Conservation (phyloP, 1,284 basidiomycete genomes). For the Moesziomyces antarcticus region DNA sequence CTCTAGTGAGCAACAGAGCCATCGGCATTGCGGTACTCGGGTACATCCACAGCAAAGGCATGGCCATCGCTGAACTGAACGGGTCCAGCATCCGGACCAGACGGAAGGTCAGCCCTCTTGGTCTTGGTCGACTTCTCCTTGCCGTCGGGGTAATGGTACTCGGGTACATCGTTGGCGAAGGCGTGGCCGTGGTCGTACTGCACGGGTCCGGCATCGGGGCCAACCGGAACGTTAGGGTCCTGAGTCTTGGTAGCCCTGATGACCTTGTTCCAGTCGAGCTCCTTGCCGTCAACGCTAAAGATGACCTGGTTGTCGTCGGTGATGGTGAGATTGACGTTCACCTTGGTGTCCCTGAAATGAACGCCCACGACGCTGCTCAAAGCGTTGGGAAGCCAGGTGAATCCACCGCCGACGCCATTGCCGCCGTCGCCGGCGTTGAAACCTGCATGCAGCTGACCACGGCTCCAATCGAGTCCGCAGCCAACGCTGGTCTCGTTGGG, state of each 20-base stretch:
- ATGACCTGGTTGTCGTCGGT: slow-evolving; percentile 12
- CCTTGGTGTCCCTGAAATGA: slow-evolving; percentile 4
- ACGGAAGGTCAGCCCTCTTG: too few species aligned
- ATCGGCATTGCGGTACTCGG: neutral
- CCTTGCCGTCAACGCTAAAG: slow-evolving; percentile 19
- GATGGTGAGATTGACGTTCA: slow-evolving; percentile 27
- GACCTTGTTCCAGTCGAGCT: slow-evolving; percentile 21
- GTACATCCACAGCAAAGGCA: too few species aligned
- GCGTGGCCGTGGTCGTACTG: neutral
- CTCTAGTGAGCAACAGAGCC: too few species aligned
- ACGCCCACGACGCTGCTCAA: slow-evolving; percentile 20
- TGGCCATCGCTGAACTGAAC: neutral
- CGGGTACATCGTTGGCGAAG: neutral
- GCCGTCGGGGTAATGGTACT: neutral
- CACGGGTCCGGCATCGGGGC: neutral
- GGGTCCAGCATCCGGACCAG: neutral
- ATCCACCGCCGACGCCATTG: slow-evolving; percentile 27
- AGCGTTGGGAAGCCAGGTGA: slow-evolving; percentile 10
- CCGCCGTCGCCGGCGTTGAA: slow-evolving; percentile 27
- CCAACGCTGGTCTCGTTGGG: slow-evolving; percentile 17
- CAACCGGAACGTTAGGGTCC: too few species aligned
- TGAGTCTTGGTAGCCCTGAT: neutral
- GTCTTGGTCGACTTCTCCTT: too few species aligned
- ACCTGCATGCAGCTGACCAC: slow-evolving; percentile 21
- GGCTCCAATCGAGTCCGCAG: slow-evolving; percentile 28